These are phyloP conservation scores for Theileria annulata DNA, from an alignment of 169 alveolate species.

Conservation along the genomic window DNA sequence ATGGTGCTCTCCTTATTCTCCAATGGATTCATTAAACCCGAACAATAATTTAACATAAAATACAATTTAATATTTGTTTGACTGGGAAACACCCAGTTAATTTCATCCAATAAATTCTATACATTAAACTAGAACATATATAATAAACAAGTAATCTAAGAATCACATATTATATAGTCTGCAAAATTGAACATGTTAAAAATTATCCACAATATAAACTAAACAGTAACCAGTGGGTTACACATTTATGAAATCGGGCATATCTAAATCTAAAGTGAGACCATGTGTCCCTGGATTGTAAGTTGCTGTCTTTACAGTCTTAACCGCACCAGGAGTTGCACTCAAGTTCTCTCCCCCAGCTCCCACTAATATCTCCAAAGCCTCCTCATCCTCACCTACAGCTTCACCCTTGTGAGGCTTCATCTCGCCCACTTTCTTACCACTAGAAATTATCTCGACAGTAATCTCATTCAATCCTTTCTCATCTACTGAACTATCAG, in stretches of 20 bases:
- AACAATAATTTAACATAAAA: not conserved
- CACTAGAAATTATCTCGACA: constrained; percentile 1
- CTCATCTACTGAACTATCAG: constrained; percentile 17
- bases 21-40: not conserved
- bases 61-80: not conserved
- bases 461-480: constrained; percentile 1
- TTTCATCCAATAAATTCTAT: not conserved
- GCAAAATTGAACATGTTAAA: not conserved
- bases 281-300: constrained; percentile 47
- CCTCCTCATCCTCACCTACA: constrained; percentile 17
- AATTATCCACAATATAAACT: not conserved
- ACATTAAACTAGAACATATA: not conserved
- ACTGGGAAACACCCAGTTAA: not conserved
- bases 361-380: constrained; percentile 4
- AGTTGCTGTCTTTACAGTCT: constrained; percentile 42
- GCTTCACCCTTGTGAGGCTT: constrained; percentile 3
- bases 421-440: constrained; percentile 13
- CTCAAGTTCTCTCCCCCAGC: constrained; percentile 20
- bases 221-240: not conserved
- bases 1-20: constrained; percentile 18
- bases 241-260: constrained; percentile 41
- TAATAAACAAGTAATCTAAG: not conserved
- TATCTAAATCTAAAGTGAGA: constrained; percentile 52
- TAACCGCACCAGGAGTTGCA: constrained; percentile 56
- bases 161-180: not conserved